Evolutionary conservation across 805 yeast genomes (phyloP), one percentile per base, ranked within the genome.

Genomic region (Spathaspora gorwiae): DNA sequence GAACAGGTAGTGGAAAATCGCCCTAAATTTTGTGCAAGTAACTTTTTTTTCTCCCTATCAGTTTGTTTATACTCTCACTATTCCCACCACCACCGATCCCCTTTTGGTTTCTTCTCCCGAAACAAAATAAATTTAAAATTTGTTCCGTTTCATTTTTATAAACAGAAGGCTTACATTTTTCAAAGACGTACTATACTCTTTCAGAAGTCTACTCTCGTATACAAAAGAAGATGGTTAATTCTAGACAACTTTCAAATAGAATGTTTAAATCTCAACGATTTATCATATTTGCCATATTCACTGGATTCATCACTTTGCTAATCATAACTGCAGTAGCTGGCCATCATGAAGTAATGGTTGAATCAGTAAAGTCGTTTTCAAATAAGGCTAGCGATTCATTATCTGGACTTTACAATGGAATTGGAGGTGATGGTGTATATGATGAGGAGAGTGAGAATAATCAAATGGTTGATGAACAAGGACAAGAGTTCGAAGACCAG

Each of bases 191-290:
- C 24, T 19, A 5, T 19, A 19, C 24, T 35, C 37, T 35, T 35
- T 35, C 4, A 35, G 26, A 19, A 19, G 6, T 8, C 5, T 5
- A 6, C 2, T 10, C 15, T 15, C 5, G 9, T n/a, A 7, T 26
- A 37, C 6, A n/a, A 13, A 37, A 27, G n/a, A 47, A 43, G 49
- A 36, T 37, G 35, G 59, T 58, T 15, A 64, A 62, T 42, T 54
- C 70, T 6, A 59, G 69, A 12, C 46, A 52, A 3, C 55, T 66
- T 8, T 51, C 65, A 6, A 56, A 55, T 40, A 48, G 66, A 39
- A 44, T 69, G 40, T 65, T 70, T 51, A 55, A 65, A 44, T 60
- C 64, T 9, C 73, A 66, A 48, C 53, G 66, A 34, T 50, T 59
- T 39, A 48, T 68, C 24, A 49, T 58, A 6, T 11, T 62, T 11